Evolutionary conservation across 2,329 filamentous ascomycete genomes (phyloP).

Genomic region (Penicillium sp.): DNA sequence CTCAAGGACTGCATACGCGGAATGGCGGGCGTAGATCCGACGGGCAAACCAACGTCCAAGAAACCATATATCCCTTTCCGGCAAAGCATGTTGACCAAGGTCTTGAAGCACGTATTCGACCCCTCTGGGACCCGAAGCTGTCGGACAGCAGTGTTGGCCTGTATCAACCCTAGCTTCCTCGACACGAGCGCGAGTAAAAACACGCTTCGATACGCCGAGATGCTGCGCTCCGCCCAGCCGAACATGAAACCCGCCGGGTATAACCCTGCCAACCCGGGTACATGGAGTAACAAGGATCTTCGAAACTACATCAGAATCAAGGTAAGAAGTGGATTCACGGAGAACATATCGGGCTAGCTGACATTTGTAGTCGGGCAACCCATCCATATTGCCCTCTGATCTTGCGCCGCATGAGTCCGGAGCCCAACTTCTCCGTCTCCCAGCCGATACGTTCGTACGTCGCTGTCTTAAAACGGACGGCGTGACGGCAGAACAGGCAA

Average conservation of each 20-base stretch:
- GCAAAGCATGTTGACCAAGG: constrained; percentile 49
- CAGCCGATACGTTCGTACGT: constrained; percentile 3
- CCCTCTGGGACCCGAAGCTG: constrained; percentile 39
- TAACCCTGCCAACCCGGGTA: constrained; percentile 7
- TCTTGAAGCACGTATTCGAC: constrained; percentile 53
- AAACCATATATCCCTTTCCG: constrained; percentile 48
- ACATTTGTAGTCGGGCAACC: constrained; percentile 8
- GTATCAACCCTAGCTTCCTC: constrained; percentile 48
- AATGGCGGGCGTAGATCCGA: constrained; percentile 37
- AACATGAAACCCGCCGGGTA: constrained; percentile 1
- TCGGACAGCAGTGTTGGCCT: constrained; percentile 49
- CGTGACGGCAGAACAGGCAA: constrained; percentile 10
- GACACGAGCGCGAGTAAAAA: constrained; percentile 50
- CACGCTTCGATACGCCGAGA: constrained; percentile 51
- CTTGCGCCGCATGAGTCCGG: constrained; percentile 13
- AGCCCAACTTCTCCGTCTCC: constrained; percentile 7
- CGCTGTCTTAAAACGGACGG: constrained; percentile 8
- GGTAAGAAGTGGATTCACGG: background rate
- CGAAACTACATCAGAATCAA: constrained; percentile 9
- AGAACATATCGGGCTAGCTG: background rate
- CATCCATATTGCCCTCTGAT: constrained; percentile 4
- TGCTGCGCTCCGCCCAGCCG: constrained; percentile 29
- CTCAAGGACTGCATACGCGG: constrained; percentile 55
- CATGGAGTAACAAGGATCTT: constrained; percentile 11
- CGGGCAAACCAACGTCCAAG: constrained; percentile 23